A percentile compares a stretch with the other conserved stretches of the same genome.
These are phyloP conservation scores for Chlamydomonas asymmetrica DNA, from an alignment of 139 green algal genomes.

Conservation along the genomic window DNA sequence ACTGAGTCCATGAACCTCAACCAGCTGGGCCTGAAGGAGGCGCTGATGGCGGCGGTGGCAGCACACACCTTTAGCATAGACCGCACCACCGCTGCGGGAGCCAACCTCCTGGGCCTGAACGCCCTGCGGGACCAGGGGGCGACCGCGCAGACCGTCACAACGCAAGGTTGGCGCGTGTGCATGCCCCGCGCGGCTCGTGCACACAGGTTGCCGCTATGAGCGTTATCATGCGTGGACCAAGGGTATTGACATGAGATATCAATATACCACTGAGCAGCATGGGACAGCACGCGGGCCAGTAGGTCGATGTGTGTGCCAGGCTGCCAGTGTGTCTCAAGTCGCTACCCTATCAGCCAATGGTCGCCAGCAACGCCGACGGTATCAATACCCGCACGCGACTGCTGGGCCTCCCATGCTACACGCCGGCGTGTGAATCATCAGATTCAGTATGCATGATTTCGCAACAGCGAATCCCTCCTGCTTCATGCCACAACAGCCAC, in stretches of 20 bases:
- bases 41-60: slow-evolving; percentile 20
- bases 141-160: neutral
- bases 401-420: too few species aligned
- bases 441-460: too few species aligned
- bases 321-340: too few species aligned
- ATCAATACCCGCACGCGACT: too few species aligned
- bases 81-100: neutral
- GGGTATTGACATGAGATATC: neutral
- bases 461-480: too few species aligned
- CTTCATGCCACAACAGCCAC: too few species aligned
- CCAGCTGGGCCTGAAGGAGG: slow-evolving; percentile 26
- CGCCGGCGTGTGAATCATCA: too few species aligned
- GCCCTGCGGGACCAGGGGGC: slow-evolving; percentile 13
- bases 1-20: slow-evolving; percentile 31
- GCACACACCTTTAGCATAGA: slow-evolving; percentile 10
- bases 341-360: too few species aligned
- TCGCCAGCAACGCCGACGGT: too few species aligned
- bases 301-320: neutral
- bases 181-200: neutral
- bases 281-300: too few species aligned
- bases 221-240: neutral
- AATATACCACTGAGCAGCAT: neutral
- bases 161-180: slow-evolving; percentile 1
- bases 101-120: slow-evolving; percentile 3
- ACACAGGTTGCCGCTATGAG: too few species aligned